Evolutionary conservation across 129 eudicot genomes (phyloP).

Genomic region (Chrysanthemum lavandulifolium): DNA sequence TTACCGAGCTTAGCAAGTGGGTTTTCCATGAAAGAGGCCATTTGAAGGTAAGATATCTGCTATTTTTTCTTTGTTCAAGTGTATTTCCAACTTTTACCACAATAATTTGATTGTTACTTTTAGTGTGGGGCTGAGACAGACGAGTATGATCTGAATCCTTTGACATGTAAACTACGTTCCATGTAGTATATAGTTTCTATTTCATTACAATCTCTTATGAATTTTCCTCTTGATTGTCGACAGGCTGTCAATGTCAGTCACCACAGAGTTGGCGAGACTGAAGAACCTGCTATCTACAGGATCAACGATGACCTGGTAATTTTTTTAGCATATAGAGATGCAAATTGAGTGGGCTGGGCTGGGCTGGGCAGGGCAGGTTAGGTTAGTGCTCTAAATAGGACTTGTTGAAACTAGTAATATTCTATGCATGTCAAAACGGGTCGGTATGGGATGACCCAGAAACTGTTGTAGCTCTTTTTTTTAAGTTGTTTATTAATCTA

Average conservation of each 20-base stretch:
- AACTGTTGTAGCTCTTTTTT: no score
- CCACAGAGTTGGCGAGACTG: slow-evolving; percentile 81
- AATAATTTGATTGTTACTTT: slow-evolving; percentile 8
- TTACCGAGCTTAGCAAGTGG: slow-evolving; percentile 96
- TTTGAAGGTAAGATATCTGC: slow-evolving; percentile 59
- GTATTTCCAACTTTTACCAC: neutral
- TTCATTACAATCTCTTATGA: slow-evolving; percentile 7
- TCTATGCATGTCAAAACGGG: no score
- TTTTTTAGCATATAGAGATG: neutral
- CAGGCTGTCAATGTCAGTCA: slow-evolving; percentile 91
- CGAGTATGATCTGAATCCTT: neutral
- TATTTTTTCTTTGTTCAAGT: neutral
- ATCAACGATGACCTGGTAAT: slow-evolving; percentile 91
- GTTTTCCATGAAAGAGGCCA: slow-evolving; percentile 99
- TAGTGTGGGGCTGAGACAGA: neutral
- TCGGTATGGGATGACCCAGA: no score
- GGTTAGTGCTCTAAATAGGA: neutral
- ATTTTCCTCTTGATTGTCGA: slow-evolving; percentile 18
- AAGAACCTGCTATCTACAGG: slow-evolving; percentile 87
- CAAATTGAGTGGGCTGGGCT: neutral
- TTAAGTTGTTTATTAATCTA: no score
- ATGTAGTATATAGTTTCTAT: neutral
- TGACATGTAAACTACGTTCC: neutral
- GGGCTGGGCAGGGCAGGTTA: neutral
- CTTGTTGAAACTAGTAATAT: no score